phyloP scores from a whole-genome alignment of 768 basidiomycete species.

The Suillus subalutaceus region DNA sequence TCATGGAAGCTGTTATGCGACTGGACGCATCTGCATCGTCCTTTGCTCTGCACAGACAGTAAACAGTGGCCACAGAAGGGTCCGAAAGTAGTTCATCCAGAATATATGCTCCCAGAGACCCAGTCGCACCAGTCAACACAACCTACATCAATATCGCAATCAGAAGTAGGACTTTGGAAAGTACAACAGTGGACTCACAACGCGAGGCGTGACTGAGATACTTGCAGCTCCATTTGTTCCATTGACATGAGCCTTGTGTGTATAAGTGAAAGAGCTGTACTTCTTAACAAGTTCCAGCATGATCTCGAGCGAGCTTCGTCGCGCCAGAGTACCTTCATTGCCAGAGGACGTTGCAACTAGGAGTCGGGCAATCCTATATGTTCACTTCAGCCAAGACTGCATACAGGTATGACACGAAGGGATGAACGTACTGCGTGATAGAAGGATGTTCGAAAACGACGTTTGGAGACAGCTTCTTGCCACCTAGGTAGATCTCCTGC shows the following conservation, averaged over 20 bases:
- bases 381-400: conserved; percentile 8
- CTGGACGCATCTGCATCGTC: conserved; percentile 44
- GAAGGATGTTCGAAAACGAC: conserved; percentile 56
- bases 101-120: conserved; percentile 56
- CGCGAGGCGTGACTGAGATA: conserved; percentile 7
- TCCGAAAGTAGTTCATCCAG: conserved; percentile 46
- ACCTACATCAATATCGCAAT: conserved; percentile 13
- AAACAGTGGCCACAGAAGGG: conserved; percentile 42
- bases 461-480: conserved; percentile 26
- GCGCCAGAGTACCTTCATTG: conserved; percentile 19
- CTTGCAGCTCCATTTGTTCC: conserved; percentile 18
- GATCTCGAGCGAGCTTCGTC: conserved; percentile 34
- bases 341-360: conserved; percentile 40
- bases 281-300: conserved; percentile 53
- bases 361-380: conserved; percentile 42
- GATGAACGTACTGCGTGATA: conserved; percentile 35
- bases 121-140: conserved; percentile 56
- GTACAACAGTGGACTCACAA: conserved; percentile 12
- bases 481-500: conserved; percentile 36
- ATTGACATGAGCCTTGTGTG: neutral
- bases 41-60: conserved; percentile 54
- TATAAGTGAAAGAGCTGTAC: conserved; percentile 27
- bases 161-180: conserved; percentile 12
- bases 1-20: conserved; percentile 47
- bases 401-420: neutral